phyloP scores from a whole-genome alignment of 306 rosid genomes.

The Vigna reflexopilosa region DNA sequence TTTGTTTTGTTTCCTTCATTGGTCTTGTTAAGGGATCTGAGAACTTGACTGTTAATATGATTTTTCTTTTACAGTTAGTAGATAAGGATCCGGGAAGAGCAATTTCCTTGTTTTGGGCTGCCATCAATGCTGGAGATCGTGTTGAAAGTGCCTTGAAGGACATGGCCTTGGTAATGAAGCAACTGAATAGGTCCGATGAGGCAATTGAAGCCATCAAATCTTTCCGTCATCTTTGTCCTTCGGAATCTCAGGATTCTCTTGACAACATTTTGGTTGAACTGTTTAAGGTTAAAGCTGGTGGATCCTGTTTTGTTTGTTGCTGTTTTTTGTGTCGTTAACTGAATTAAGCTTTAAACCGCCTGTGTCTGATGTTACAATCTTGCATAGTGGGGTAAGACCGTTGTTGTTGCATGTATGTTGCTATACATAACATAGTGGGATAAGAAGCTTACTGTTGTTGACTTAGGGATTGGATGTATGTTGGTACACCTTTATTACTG shows the following conservation, averaged over 20 bases:
- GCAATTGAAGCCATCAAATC: slow-evolving; percentile 94
- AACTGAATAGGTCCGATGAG: slow-evolving; percentile 81
- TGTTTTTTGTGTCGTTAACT: slow-evolving; percentile 5
- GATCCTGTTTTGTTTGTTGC: slow-evolving; percentile 5
- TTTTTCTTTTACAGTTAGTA: slow-evolving; percentile 61
- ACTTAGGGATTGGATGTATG: not conserved
- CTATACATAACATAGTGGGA: not conserved
- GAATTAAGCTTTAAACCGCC: not conserved
- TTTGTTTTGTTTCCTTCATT: slow-evolving; percentile 1
- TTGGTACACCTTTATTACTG: not conserved
- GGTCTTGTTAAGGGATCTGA: not conserved
- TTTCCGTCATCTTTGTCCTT: slow-evolving; percentile 85
- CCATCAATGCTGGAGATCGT: slow-evolving; percentile 91
- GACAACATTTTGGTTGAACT: slow-evolving; percentile 88
- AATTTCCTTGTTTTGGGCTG: slow-evolving; percentile 86
- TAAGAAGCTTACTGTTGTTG: too few species aligned
- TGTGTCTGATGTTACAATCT: not conserved
- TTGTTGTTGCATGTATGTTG: not conserved
- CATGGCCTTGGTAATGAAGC: slow-evolving; percentile 96
- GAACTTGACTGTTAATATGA: slow-evolving; percentile 19
- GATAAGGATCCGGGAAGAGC: slow-evolving; percentile 88
- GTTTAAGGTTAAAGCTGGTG: slow-evolving; percentile 67
- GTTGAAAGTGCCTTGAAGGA: slow-evolving; percentile 96
- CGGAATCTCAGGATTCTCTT: slow-evolving; percentile 86
- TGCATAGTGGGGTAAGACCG: not conserved